Evolutionary conservation across 805 yeast species (phyloP).

Genomic region (Debaryomyces castellii): DNA sequence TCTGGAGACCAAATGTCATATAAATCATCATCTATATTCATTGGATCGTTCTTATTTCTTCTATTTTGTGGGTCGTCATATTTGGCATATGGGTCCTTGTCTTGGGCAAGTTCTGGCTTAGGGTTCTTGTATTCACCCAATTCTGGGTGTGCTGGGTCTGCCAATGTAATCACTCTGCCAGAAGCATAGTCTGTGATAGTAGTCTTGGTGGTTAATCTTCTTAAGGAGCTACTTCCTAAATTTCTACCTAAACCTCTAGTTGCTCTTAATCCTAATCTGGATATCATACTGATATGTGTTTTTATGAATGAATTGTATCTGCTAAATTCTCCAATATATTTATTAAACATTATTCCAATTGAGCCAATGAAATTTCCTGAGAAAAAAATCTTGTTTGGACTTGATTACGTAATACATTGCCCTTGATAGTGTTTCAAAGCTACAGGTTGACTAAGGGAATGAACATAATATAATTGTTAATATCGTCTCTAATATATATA

Average conservation of each 20-base stretch:
- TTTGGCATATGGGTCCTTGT: slow-evolving; percentile 66
- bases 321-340: neutral
- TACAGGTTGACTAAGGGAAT: neutral
- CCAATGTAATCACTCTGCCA: slow-evolving; percentile 37
- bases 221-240: slow-evolving; percentile 8
- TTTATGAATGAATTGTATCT: neutral
- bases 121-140: slow-evolving; percentile 62
- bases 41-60: slow-evolving; percentile 72
- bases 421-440: neutral
- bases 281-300: slow-evolving; percentile 19
- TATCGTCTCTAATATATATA: neutral
- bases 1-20: slow-evolving; percentile 89
- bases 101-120: slow-evolving; percentile 58
- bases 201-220: slow-evolving; percentile 32
- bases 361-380: slow-evolving; percentile 17
- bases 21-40: slow-evolving; percentile 70
- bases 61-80: slow-evolving; percentile 82
- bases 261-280: slow-evolving; percentile 25
- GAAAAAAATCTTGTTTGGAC: slow-evolving; percentile 10
- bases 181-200: slow-evolving; percentile 41
- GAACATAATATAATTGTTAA: neutral
- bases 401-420: neutral
- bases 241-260: slow-evolving; percentile 12
- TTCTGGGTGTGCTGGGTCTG: slow-evolving; percentile 44
- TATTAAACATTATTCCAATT: neutral